Evolutionary conservation across 139 green algal genomes (phyloP), one percentile per base, ranked within the genome.

Genomic region (Zygnema circumcarinatum): DNA sequence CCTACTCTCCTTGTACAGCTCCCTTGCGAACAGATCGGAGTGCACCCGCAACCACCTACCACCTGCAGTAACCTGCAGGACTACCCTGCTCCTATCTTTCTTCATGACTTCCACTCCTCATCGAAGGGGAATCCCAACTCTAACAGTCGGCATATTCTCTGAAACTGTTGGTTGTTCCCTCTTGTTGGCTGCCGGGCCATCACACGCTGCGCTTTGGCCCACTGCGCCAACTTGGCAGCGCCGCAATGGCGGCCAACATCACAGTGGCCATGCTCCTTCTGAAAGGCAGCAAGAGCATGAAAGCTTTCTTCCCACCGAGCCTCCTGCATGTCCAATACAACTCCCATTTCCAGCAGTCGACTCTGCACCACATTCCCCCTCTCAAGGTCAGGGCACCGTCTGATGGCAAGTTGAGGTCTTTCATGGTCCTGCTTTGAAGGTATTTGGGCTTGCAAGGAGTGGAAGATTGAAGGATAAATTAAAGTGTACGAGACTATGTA

Each of bases 261-360:
- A 38, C 33, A 81, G 54, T 86, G 80, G 25, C 80, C 80, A 32
- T 81, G 33, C 42, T 86, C 20, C 22, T n/a, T 38, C 39, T 86
- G n/a, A 69, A 86, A 86, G 2, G 67, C 80, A 25, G 35, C 31
- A 22, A 86, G n/a, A 31, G 52, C 80, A 3, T 35, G n/a, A 38
- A 80, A 86, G 31, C 72, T 81, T 69, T 86, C 80, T 40, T 86
- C 80, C 80, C 80, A 86, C 80, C 32, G 22, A 1, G 54, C 80
- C n/a, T 86, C 80, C n/a, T 86, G 42, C 53, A 86, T 81, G 32
- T 86, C 67, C 42, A 86, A 38, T 3, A 81, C 47, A 39, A 81
- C 56, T 68, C 67, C 67, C 41, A 86, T 39, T 31, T 81, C 42
- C 32, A 80, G 35, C 52, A 86, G 1, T 38, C 76, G 31, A 47